phyloP scores from a whole-genome alignment of 192 early-diverging fungal species.

The Paraglomus occultum region DNA sequence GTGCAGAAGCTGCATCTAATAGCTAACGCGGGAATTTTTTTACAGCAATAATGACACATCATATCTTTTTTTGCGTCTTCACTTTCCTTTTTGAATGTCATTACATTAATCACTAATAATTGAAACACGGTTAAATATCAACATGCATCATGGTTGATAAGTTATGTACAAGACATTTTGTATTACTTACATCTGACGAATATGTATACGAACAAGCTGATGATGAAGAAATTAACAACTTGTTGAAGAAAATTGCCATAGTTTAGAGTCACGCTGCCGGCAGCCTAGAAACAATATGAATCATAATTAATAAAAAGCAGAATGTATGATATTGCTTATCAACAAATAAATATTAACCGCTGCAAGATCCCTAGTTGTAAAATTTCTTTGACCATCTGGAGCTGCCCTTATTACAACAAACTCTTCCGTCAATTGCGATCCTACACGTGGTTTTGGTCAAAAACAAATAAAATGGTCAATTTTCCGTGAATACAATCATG shows the following conservation, averaged over 20 bases:
- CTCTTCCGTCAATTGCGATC: no score
- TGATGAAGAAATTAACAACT: constrained; percentile 65
- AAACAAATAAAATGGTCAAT: constrained; percentile 20
- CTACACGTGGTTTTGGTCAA: not conserved
- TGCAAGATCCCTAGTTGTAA: not conserved
- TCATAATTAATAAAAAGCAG: no score
- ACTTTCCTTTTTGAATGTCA: not conserved
- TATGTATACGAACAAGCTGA: constrained; percentile 55
- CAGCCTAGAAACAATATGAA: constrained; percentile 22
- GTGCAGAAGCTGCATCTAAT: constrained; percentile 41
- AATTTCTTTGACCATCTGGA: no score
- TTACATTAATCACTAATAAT: constrained; percentile 3
- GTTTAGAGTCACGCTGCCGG: constrained; percentile 52
- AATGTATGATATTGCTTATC: no score
- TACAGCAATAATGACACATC: constrained; percentile 38
- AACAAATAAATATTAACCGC: not conserved
- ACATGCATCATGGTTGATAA: not conserved
- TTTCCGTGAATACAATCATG: constrained; percentile 39
- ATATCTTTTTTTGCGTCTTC: constrained; percentile 18
- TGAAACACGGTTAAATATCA: not conserved
- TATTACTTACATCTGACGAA: constrained; percentile 53
- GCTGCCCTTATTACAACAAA: no score
- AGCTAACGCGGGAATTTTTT: constrained; percentile 31
- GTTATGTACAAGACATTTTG: no score
- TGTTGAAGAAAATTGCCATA: constrained; percentile 63